Evolutionary conservation across 108 stramenopile genomes (phyloP).

Genomic region (Skeletonema grethae): DNA sequence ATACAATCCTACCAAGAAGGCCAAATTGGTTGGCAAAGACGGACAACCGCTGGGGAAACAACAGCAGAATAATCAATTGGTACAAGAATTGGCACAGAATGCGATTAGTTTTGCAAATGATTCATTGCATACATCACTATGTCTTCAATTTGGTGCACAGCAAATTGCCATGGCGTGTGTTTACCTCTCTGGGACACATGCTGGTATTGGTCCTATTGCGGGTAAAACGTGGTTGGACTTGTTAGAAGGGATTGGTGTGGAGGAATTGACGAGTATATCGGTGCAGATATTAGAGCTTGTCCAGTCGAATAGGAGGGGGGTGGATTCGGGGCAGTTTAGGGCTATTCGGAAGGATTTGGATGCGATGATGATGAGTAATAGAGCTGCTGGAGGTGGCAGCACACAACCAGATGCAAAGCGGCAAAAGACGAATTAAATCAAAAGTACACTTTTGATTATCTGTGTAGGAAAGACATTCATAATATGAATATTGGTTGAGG

Average conservation of each 20-base stretch:
- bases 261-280: constrained; percentile 28
- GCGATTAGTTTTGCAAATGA: constrained; percentile 90
- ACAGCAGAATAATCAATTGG: constrained; percentile 54
- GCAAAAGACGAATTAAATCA: constrained; percentile 13
- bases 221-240: constrained; percentile 61
- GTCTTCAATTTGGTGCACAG: constrained; percentile 70
- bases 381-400: not conserved
- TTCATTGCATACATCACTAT: constrained; percentile 80
- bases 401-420: constrained; percentile 21
- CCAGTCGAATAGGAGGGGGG: constrained; percentile 20
- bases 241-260: constrained; percentile 42
- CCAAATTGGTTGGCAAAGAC: not conserved
- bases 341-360: constrained; percentile 39
- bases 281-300: constrained; percentile 41
- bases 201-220: constrained; percentile 49
- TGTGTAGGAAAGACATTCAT: not conserved
- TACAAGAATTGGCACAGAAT: constrained; percentile 73
- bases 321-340: constrained; percentile 32
- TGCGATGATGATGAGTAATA: constrained; percentile 15
- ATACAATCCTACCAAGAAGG: constrained; percentile 33
- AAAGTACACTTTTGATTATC: not conserved
- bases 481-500: not conserved
- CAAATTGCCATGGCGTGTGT: constrained; percentile 75
- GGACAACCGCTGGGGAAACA: not conserved
- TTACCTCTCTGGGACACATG: constrained; percentile 71